Evolutionary conservation across 208 protist genomes (phyloP).

Genomic region (Crithidia sp.): DNA sequence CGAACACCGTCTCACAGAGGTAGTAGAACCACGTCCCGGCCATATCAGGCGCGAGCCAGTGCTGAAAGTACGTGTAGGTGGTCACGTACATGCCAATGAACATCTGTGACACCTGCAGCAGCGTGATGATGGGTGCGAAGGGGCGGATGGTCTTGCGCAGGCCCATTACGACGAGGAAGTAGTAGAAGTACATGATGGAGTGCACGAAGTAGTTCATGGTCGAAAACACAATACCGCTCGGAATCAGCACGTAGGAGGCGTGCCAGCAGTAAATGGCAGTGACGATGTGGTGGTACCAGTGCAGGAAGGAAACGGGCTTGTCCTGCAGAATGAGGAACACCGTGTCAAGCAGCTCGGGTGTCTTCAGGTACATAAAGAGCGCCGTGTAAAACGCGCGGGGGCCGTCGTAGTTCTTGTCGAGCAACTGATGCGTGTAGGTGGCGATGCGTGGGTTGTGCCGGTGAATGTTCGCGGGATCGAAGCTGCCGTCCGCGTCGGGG

Average conservation of each 20-base stretch:
- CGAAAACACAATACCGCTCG: constrained; percentile 53
- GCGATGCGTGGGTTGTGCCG: constrained; percentile 24
- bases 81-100: constrained; percentile 81
- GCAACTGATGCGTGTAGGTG: constrained; percentile 24
- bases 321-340: constrained; percentile 65
- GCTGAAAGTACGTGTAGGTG: constrained; percentile 44
- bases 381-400: constrained; percentile 46
- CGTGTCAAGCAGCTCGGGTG: constrained; percentile 81
- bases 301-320: constrained; percentile 50
- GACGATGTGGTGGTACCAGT: constrained; percentile 45
- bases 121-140: constrained; percentile 79
- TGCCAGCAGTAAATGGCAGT: constrained; percentile 91
- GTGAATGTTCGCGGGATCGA: constrained; percentile 28
- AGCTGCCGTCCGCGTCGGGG: constrained; percentile 37
- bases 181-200: constrained; percentile 96
- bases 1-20: constrained; percentile 10
- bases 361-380: constrained; percentile 73
- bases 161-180: constrained; percentile 67
- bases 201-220: constrained; percentile 94
- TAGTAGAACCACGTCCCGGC: constrained; percentile 23
- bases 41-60: constrained; percentile 31
- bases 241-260: constrained; percentile 47
- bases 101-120: constrained; percentile 91
- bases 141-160: constrained; percentile 57
- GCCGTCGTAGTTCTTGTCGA: constrained; percentile 35